Conservation (phyloP, 495 filamentous ascomycete species). For the Hyaloscypha variabilis region DNA sequence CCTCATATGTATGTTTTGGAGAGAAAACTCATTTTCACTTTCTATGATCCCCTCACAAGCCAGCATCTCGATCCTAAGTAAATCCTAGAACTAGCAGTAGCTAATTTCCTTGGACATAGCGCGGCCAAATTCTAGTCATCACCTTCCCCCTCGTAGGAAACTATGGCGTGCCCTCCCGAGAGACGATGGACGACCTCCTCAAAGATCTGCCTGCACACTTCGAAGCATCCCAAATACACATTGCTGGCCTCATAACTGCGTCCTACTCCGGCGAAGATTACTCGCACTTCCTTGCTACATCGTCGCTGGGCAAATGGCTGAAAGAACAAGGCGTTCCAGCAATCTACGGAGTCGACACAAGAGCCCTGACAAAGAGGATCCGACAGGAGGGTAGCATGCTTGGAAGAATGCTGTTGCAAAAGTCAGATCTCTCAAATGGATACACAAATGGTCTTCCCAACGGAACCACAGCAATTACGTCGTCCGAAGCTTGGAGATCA, state of each 20-base stretch:
- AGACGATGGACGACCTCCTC: conserved; percentile 78
- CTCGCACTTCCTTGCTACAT: conserved; percentile 88
- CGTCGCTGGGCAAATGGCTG: conserved; percentile 90
- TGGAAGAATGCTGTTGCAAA: conserved; percentile 81
- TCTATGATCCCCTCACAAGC: too few relatives aligned
- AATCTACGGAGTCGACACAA: conserved; percentile 93
- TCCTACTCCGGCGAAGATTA: conserved; percentile 92
- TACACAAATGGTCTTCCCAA: conserved; percentile 38
- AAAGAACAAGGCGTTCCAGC: conserved; percentile 96
- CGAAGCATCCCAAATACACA: conserved; percentile 88
- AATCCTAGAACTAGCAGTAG: too few relatives aligned
- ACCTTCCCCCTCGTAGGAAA: conserved; percentile 92
- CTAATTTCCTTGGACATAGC: too few relatives aligned
- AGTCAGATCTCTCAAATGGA: conserved; percentile 53
- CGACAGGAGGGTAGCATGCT: conserved; percentile 95
- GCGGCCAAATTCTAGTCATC: conserved; percentile 87
- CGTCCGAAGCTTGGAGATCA: conserved; percentile 58
- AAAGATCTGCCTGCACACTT: conserved; percentile 87
- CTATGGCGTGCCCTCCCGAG: conserved; percentile 90
- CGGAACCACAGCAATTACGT: conserved; percentile 35
- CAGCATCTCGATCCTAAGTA: too few relatives aligned
- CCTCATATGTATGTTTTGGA: conserved; percentile 61
- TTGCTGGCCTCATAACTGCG: conserved; percentile 86
- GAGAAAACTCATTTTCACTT: too few relatives aligned
- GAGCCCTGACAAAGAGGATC: conserved; percentile 91